phyloP scores from a whole-genome alignment of 176 grass and related monocot genomes.

The Tuctoria greenei region DNA sequence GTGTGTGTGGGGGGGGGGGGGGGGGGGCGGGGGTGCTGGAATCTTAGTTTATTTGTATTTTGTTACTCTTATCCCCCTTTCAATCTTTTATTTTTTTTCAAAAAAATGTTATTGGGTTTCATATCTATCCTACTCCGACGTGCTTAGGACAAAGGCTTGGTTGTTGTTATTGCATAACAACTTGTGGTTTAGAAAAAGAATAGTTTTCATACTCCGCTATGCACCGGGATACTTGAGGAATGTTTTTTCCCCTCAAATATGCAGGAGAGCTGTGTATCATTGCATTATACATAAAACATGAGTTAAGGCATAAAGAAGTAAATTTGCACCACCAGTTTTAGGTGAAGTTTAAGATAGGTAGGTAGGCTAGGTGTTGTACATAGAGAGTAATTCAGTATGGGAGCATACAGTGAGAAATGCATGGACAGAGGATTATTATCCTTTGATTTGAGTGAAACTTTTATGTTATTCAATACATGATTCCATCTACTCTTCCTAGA shows the following conservation, averaged over 20 bases:
- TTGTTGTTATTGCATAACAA: neutral
- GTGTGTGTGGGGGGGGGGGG: too few relatives aligned
- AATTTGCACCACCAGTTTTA: neutral
- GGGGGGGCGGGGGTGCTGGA: too few relatives aligned
- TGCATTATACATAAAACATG: neutral
- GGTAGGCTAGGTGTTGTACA: neutral
- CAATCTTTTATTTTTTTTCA: too few relatives aligned
- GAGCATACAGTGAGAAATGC: neutral
- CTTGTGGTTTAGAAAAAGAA: neutral
- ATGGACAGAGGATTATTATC: neutral
- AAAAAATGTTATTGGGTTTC: too few relatives aligned
- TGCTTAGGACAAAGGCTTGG: too few relatives aligned
- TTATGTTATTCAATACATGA: neutral
- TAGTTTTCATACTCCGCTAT: neutral
- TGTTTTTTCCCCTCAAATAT: neutral
- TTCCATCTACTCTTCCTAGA: slow-evolving; percentile 4
- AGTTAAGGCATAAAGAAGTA: neutral
- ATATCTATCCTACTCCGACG: too few relatives aligned
- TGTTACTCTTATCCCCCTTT: too few relatives aligned
- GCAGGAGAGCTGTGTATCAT: neutral
- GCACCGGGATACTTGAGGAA: neutral
- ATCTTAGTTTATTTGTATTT: too few relatives aligned
- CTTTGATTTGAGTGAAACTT: neutral
- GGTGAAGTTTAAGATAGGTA: neutral
- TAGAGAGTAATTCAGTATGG: neutral